A percentile compares a stretch with the other conserved stretches of the same genome.
These are phyloP conservation scores for Phytophthora meadii DNA, from an alignment of 352 stramenopile species.

Conservation along the genomic window DNA sequence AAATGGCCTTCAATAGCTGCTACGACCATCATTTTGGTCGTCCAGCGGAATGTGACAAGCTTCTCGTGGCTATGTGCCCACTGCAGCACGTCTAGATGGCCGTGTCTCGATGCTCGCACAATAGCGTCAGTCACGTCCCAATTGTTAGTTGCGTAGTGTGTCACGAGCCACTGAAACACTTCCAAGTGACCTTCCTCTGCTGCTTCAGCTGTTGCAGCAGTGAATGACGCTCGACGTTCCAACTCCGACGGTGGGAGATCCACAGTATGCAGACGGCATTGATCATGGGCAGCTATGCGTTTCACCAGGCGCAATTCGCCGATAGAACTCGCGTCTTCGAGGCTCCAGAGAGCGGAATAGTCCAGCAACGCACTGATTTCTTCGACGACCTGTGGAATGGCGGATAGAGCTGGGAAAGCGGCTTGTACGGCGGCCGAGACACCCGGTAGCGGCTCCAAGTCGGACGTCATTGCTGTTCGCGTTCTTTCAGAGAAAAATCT, in stretches of 20 bases:
- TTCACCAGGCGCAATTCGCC: conserved; percentile 37
- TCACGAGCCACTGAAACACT: conserved; percentile 40
- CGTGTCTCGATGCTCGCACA: conserved; percentile 34
- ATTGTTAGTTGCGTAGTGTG: conserved; percentile 17
- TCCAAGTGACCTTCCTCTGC: conserved; percentile 27
- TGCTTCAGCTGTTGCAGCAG: conserved; percentile 17
- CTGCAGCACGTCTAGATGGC: conserved; percentile 29
- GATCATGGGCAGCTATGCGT: conserved; percentile 32
- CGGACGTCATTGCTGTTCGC: not conserved
- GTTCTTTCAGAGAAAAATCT: conserved; percentile 10
- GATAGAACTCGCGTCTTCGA: conserved; percentile 34
- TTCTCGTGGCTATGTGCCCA: conserved; percentile 27
- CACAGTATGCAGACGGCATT: conserved; percentile 15
- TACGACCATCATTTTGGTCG: conserved; percentile 47
- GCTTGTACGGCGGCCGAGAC: conserved; percentile 30
- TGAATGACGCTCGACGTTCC: conserved; percentile 23
- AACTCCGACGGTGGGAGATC: conserved; percentile 23
- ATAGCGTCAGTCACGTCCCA: conserved; percentile 38
- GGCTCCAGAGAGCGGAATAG: conserved; percentile 34
- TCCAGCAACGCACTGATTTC: conserved; percentile 32
- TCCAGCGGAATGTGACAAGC: conserved; percentile 30
- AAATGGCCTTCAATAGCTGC: conserved; percentile 53
- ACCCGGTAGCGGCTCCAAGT: conserved; percentile 24
- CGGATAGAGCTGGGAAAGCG: conserved; percentile 29
- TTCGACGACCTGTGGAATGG: conserved; percentile 36